A percentile compares a stretch with the other conserved stretches of the same genome.
Conservation (phyloP, 805 yeast genomes). For the Torulaspora maleeae region DNA sequence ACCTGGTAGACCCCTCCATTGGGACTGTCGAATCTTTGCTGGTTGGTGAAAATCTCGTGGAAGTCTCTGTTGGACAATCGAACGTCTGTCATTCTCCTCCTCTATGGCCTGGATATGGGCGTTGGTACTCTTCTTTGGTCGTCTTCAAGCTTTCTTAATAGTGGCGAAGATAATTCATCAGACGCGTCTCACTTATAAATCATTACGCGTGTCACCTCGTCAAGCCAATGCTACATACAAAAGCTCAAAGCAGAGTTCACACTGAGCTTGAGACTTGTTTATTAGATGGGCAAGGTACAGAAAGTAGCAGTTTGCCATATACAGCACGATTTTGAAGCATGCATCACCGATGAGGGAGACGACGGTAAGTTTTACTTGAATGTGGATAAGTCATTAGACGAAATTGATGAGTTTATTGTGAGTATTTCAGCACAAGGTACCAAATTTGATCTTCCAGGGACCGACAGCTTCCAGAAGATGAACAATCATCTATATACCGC, state of each 20-base stretch:
- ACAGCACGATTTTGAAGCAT: conserved; percentile 45
- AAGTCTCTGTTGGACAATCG: conserved; percentile 29
- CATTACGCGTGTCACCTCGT: conserved; percentile 11
- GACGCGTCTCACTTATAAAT: background rate
- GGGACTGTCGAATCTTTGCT: conserved; percentile 31
- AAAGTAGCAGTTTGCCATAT: conserved; percentile 28
- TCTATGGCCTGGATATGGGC: background rate
- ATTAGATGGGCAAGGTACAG: conserved; percentile 1
- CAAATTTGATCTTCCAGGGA: conserved; percentile 17
- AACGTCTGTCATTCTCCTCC: conserved; percentile 16
- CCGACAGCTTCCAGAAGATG: conserved; percentile 11
- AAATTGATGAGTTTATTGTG: conserved; percentile 31
- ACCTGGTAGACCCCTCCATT: conserved; percentile 33
- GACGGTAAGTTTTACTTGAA: conserved; percentile 42
- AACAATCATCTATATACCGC: conserved; percentile 14
- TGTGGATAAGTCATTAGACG: conserved; percentile 26
- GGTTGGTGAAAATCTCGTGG: conserved; percentile 28
- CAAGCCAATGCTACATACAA: background rate
- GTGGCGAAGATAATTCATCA: conserved; percentile 5
- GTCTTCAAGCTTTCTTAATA: background rate
- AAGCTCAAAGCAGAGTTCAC: background rate
- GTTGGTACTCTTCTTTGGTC: background rate
- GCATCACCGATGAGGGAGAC: conserved; percentile 37
- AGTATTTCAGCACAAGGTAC: conserved; percentile 21
- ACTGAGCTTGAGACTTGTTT: background rate